A percentile compares a stretch with the other conserved stretches of the same genome.
phyloP scores from a whole-genome alignment of 2,329 filamentous ascomycete species.

The Aspergillus sp. region DNA sequence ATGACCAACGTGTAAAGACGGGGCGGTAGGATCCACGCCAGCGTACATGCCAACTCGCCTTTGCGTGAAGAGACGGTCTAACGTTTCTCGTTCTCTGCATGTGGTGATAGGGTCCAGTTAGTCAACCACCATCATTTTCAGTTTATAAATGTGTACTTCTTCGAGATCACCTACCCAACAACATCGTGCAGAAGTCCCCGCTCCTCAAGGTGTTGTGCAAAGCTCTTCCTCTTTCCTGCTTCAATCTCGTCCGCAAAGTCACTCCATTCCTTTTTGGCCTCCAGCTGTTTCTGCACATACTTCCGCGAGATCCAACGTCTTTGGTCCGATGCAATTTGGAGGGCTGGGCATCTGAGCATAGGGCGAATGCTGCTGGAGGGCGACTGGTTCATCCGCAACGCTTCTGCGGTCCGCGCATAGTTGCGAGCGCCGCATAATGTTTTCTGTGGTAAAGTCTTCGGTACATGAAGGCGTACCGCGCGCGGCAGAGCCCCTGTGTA shows the following conservation, averaged over 20 bases:
- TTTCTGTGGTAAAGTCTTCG: constrained; percentile 12
- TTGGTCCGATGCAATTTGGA: constrained; percentile 18
- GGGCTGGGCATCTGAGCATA: constrained; percentile 3
- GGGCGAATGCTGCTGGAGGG: constrained; percentile 20
- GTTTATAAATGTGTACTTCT: background rate
- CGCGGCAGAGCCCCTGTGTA: constrained; percentile 24
- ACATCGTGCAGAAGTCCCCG: constrained; percentile 50
- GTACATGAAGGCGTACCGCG: constrained; percentile 25
- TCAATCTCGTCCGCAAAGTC: constrained; percentile 46
- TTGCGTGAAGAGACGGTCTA: constrained; percentile 48
- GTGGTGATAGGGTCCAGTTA: constrained; percentile 8
- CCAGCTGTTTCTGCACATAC: constrained; percentile 39
- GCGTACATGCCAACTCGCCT: constrained; percentile 51
- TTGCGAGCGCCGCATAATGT: constrained; percentile 26
- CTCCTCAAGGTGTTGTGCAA: constrained; percentile 49
- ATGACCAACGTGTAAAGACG: constrained; percentile 54
- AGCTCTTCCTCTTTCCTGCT: constrained; percentile 46
- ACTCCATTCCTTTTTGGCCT: constrained; percentile 46
- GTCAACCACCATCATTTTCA: background rate
- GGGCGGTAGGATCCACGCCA: constrained; percentile 53
- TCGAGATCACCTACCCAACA: constrained; percentile 42
- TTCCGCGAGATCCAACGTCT: constrained; percentile 43
- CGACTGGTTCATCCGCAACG: constrained; percentile 20
- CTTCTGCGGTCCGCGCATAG: constrained; percentile 26
- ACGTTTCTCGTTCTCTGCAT: constrained; percentile 43